A percentile compares a stretch with the other conserved stretches of the same genome.
Conservation (phyloP, 345 rosid genomes). For the Populus ilicifolia region DNA sequence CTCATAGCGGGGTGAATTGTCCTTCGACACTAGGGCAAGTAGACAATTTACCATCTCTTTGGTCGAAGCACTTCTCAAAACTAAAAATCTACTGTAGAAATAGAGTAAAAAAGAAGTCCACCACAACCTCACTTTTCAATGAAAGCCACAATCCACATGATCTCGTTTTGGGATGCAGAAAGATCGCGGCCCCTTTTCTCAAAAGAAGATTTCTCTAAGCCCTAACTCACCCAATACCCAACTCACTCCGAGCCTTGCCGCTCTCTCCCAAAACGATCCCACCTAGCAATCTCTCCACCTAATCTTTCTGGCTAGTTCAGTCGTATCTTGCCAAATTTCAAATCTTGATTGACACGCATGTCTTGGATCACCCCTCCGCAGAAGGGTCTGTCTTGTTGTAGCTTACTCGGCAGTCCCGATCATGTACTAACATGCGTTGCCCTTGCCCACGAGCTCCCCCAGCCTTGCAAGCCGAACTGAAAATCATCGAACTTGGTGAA, state of each 20-base stretch:
- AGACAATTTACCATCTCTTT: conserved; percentile 6
- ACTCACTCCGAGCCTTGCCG: conserved; percentile 17
- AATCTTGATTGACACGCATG: conserved; percentile 23
- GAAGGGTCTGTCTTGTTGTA: conserved; percentile 23
- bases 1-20: not conserved
- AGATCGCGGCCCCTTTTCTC: conserved; percentile 31
- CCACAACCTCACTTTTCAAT: conserved; percentile 34
- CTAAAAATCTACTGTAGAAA: conserved; percentile 19
- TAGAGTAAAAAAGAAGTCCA: conserved; percentile 12
- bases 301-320: conserved; percentile 4
- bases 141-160: conserved; percentile 45
- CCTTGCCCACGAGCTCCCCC: conserved; percentile 21
- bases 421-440: conserved; percentile 41
- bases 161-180: conserved; percentile 45
- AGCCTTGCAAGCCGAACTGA: conserved; percentile 19
- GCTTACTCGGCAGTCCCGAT: conserved; percentile 45
- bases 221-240: conserved; percentile 19
- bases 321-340: conserved; percentile 20
- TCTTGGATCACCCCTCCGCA: conserved; percentile 11
- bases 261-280: not conserved
- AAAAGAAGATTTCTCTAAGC: conserved; percentile 29
- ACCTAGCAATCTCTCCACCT: conserved; percentile 6
- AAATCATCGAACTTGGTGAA: conserved; percentile 38
- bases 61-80: conserved; percentile 18
- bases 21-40: not conserved